These are phyloP conservation scores for Diospyros kaki DNA, from an alignment of 148 eudicot species.

Conservation along the genomic window DNA sequence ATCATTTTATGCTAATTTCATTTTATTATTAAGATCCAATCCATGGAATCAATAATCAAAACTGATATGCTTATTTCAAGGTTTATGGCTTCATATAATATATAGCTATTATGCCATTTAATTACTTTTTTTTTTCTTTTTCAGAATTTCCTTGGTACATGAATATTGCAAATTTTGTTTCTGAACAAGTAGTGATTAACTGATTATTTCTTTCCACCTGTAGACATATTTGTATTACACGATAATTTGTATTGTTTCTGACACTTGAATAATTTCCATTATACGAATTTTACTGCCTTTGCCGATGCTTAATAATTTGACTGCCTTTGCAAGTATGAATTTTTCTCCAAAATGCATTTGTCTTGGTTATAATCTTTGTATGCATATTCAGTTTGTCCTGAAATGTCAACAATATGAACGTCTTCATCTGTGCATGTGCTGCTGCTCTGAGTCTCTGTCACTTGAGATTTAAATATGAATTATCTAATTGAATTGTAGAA, in stretches of 20 bases:
- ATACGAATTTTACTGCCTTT: background rate
- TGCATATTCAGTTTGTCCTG: background rate
- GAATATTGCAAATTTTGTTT: background rate
- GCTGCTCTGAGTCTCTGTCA: no score
- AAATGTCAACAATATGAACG: background rate
- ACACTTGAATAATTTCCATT: background rate
- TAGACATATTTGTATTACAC: background rate
- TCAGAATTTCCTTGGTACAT: background rate
- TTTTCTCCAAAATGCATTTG: background rate
- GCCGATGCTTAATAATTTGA: background rate
- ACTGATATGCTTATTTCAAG: background rate
- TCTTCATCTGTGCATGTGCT: background rate
- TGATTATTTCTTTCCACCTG: background rate
- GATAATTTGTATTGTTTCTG: background rate
- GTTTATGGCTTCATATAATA: background rate
- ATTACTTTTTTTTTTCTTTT: background rate
- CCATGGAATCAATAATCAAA: background rate
- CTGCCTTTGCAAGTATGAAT: background rate
- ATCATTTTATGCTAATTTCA: background rate
- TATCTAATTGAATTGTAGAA: constrained; percentile 30
- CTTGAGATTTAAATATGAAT: background rate
- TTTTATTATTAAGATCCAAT: background rate
- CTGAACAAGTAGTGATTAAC: background rate
- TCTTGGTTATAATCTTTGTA: background rate
- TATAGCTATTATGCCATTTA: background rate